phyloP scores from a whole-genome alignment of 495 filamentous ascomycete species.

The Oidiodendron maius region DNA sequence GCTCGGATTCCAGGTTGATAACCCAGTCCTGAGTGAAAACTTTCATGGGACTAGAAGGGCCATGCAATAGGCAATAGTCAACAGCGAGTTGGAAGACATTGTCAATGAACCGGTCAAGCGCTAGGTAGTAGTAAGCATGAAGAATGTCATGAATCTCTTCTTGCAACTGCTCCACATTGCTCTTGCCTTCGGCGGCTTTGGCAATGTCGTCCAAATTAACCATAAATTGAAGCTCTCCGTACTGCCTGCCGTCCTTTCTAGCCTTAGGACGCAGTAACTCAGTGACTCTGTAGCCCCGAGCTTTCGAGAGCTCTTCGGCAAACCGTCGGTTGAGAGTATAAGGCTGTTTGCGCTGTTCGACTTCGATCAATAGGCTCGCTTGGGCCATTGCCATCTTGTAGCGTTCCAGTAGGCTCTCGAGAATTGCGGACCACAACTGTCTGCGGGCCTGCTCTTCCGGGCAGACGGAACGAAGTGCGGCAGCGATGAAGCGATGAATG shows the following conservation, averaged over 20 bases:
- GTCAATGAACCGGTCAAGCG: conserved; percentile 13
- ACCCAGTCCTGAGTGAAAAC: conserved; percentile 25
- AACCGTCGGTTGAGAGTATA: conserved; percentile 15
- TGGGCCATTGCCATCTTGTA: conserved; percentile 17
- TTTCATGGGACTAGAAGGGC: conserved; percentile 24
- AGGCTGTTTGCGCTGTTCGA: conserved; percentile 15
- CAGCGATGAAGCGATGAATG: conserved; percentile 20
- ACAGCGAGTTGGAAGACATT: conserved; percentile 18
- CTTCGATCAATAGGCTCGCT: conserved; percentile 14
- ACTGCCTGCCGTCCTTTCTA: conserved; percentile 11
- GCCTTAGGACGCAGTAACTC: conserved; percentile 14
- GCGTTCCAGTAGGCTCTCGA: conserved; percentile 13
- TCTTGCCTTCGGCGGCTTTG: conserved; percentile 14
- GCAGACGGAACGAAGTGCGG: conserved; percentile 12
- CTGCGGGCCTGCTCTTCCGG: conserved; percentile 9
- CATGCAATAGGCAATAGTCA: conserved; percentile 28
- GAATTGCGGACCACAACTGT: conserved; percentile 10
- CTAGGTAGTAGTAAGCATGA: conserved; percentile 16
- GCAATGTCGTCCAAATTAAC: conserved; percentile 14
- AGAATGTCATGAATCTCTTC: conserved; percentile 21
- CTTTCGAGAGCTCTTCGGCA: conserved; percentile 7
- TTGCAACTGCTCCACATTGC: conserved; percentile 16
- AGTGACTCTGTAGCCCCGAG: conserved; percentile 6
- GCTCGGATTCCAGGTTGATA: conserved; percentile 19
- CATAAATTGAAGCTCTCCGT: conserved; percentile 11